Conservation (phyloP, 306 rosid genomes). For the Leucaena leucocephala region DNA sequence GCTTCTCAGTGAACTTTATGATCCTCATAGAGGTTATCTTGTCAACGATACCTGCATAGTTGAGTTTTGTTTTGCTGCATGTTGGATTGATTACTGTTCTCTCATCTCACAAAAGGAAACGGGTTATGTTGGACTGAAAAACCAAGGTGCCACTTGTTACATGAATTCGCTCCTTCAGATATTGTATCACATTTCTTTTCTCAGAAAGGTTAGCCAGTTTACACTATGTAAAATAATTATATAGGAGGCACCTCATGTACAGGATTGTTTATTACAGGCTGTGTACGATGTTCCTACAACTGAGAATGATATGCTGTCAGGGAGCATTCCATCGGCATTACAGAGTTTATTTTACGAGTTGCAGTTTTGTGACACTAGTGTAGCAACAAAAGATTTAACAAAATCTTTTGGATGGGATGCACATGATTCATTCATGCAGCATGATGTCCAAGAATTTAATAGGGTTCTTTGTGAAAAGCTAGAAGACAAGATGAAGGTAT, state of each 20-base stretch:
- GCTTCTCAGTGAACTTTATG: conserved; percentile 67
- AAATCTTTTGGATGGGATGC: no score
- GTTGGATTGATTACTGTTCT: conserved; percentile 71
- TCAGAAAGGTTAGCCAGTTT: conserved; percentile 56
- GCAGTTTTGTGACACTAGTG: no score
- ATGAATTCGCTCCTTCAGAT: conserved; percentile 78
- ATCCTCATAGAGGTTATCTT: conserved; percentile 59
- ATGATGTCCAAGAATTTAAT: no score
- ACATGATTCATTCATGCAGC: no score
- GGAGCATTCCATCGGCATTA: no score
- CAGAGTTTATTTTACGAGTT: no score
- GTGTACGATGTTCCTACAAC: no score
- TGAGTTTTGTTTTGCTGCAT: conserved; percentile 66
- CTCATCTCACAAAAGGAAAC: conserved; percentile 74
- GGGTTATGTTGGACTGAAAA: conserved; percentile 72
- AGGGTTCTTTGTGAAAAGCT: no score
- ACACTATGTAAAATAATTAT: conserved; percentile 1
- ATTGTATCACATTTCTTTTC: conserved; percentile 68
- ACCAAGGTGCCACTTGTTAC: conserved; percentile 79
- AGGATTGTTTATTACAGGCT: conserved; percentile 3
- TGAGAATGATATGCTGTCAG: no score
- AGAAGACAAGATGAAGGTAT: no score
- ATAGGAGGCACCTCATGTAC: conserved; percentile 11
- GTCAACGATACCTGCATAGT: conserved; percentile 53
- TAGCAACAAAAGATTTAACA: no score